These are phyloP conservation scores for Fragilaria crotonensis DNA, from an alignment of 108 stramenopile species.

Conservation along the genomic window DNA sequence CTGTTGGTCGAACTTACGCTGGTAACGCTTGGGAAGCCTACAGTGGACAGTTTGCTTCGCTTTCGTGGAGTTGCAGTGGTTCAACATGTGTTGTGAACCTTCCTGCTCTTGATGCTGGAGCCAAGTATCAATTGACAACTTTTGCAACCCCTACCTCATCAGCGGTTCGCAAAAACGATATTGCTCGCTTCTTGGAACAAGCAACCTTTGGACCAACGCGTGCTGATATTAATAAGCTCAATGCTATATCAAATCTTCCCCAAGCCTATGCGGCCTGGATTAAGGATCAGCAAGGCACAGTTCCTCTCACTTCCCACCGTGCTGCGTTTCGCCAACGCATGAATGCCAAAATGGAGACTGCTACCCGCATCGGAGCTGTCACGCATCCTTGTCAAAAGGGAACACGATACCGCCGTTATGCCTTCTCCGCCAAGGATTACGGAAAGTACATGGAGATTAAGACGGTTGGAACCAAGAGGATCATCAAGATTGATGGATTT, in stretches of 20 bases:
- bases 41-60: constrained; percentile 21
- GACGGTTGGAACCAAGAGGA: too few relatives aligned
- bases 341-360: constrained; percentile 10
- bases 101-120: background rate
- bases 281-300: background rate
- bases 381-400: constrained; percentile 35
- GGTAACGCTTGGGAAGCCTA: constrained; percentile 52
- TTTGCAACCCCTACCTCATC: background rate
- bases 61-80: background rate
- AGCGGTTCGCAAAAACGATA: background rate
- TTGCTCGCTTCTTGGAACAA: constrained; percentile 16
- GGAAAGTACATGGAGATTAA: background rate
- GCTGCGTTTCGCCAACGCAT: background rate
- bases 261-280: background rate
- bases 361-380: constrained; percentile 8
- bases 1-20: constrained; percentile 58
- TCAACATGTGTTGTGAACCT: background rate
- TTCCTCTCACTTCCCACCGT: background rate
- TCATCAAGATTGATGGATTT: too few relatives aligned
- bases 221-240: constrained; percentile 5
- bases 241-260: background rate
- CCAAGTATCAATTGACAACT: background rate
- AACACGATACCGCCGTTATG: constrained; percentile 14
- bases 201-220: constrained; percentile 27
- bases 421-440: constrained; percentile 23